Conservation (phyloP, 805 yeast species). For the Candida sakaeoensis region DNA sequence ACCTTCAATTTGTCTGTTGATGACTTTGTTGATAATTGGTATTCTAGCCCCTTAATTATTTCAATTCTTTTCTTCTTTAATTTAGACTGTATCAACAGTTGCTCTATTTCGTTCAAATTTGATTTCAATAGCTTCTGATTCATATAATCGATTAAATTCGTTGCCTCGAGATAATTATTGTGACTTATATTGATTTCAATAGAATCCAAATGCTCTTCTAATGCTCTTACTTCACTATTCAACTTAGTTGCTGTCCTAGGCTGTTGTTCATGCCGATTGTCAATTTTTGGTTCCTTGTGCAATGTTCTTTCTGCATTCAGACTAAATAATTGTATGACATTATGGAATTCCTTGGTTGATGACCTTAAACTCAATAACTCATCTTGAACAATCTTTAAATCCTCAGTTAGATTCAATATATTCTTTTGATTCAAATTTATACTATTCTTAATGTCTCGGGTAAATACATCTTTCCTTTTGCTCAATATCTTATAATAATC, state of each 20-base stretch:
- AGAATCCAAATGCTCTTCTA: slow-evolving; percentile 65
- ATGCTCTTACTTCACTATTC: slow-evolving; percentile 33
- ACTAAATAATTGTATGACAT: slow-evolving; percentile 54
- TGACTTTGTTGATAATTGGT: slow-evolving; percentile 22
- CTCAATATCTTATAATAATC: slow-evolving; percentile 56
- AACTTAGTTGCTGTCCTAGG: slow-evolving; percentile 27
- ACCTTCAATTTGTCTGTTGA: neutral
- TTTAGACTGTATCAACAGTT: slow-evolving; percentile 36
- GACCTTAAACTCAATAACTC: slow-evolving; percentile 61
- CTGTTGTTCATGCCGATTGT: too few species aligned
- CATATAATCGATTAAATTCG: slow-evolving; percentile 37
- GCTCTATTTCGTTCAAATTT: slow-evolving; percentile 15
- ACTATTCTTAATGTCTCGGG: slow-evolving; percentile 53
- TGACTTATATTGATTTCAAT: slow-evolving; percentile 66
- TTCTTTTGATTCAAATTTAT: slow-evolving; percentile 62
- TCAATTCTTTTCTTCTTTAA: slow-evolving; percentile 33
- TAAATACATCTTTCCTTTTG: slow-evolving; percentile 47
- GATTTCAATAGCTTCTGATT: slow-evolving; percentile 24
- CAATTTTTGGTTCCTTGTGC: too few species aligned
- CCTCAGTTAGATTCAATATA: slow-evolving; percentile 55
- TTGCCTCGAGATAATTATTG: slow-evolving; percentile 47
- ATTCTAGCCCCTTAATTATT: slow-evolving; percentile 33
- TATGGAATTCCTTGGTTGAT: slow-evolving; percentile 56
- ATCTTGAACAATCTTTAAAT: slow-evolving; percentile 58
- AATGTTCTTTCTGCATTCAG: slow-evolving; percentile 58